Percentiles rank a stretch among this genome's conserved stretches.
Conservation (phyloP, 345 rosid species). For the Citrus trifoliata region DNA sequence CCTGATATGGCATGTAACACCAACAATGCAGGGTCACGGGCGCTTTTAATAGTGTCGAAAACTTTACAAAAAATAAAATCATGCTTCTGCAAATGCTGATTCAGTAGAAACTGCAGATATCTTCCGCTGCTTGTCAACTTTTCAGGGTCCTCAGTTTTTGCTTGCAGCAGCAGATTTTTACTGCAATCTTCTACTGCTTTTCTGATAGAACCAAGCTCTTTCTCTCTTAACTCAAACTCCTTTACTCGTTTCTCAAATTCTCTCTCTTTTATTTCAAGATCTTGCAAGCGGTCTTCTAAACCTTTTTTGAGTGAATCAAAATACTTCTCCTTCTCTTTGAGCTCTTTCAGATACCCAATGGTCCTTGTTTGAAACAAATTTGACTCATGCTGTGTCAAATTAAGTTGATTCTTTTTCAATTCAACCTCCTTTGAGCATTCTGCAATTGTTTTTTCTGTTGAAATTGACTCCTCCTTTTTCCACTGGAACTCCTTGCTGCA, state of each 20-base stretch:
- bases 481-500: slow-evolving; percentile 12
- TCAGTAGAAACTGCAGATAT: slow-evolving; percentile 44
- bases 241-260: slow-evolving; percentile 5
- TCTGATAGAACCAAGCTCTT: not conserved
- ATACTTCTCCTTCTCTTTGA: slow-evolving; percentile 25
- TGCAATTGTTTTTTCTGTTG: slow-evolving; percentile 16
- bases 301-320: slow-evolving; percentile 3
- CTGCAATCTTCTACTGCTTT: slow-evolving; percentile 10
- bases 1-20: slow-evolving; percentile 54
- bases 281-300: slow-evolving; percentile 14
- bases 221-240: slow-evolving; percentile 31
- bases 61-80: slow-evolving; percentile 29
- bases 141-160: slow-evolving; percentile 29
- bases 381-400: slow-evolving; percentile 7
- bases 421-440: slow-evolving; percentile 10
- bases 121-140: slow-evolving; percentile 27
- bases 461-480: slow-evolving; percentile 16
- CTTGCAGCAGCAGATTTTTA: slow-evolving; percentile 24
- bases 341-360: slow-evolving; percentile 13
- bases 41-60: slow-evolving; percentile 14
- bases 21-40: slow-evolving; percentile 54
- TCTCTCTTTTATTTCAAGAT: slow-evolving; percentile 19
- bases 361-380: slow-evolving; percentile 7
- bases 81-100: slow-evolving; percentile 32
- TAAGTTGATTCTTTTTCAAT: slow-evolving; percentile 23